Base-by-base conservation (phyloP, 2,329 filamentous ascomycete genomes). In the Sporothrix mexicana region DNA sequence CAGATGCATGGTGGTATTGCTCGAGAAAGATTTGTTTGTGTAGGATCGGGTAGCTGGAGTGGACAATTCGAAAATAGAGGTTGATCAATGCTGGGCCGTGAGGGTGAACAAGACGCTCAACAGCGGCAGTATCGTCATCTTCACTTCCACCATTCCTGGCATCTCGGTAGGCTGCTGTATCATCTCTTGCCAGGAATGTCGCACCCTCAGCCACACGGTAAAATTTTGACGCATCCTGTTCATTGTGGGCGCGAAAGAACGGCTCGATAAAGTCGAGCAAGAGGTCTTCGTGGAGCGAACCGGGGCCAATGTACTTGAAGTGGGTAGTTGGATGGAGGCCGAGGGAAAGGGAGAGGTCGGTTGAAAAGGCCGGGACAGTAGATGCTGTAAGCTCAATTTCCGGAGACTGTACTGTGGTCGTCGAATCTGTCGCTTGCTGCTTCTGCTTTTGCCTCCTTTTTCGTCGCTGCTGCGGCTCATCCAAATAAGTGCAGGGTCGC, bases 1-100 rank as follows among this genome's bases (percentile, higher is more conserved):
- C 30, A 78, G 95, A 93, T 76, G 93, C 90, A 71, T 88, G 88
- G 77, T 93, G 88, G 82, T 95, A 93, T 78, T 93, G 92, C 80
- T 95, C 92, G 75, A 93, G 84, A 77, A 95, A 95, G 72, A 94
- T 89, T 73, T 89, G 87, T 82, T 94, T 95, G 79, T 96, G 92
- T 53, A 96, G 86, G 77, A 97, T 93, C 25, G 93, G 93, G 77
- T 94, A 95, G 76, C 88, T 91, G 0, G 93, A 93, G 79, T 96
- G 93, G 25, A 96, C 90, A 74, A 93, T 87, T 74, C 88, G 87
- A 79, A 97, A 97, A 84, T 95, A 97, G 53, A 96, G 84, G 76
- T 94, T 91, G 76, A 97, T 88, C 73, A 97, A 84, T 70, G 88
- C 88, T 72, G 90, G 89, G n/a, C 93, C 93, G 80, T 96, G 88